Evolutionary conservation across 1,284 basidiomycete species (phyloP), one percentile per base, ranked within the genome.

Genomic region (Ganoderma leucocontextum): DNA sequence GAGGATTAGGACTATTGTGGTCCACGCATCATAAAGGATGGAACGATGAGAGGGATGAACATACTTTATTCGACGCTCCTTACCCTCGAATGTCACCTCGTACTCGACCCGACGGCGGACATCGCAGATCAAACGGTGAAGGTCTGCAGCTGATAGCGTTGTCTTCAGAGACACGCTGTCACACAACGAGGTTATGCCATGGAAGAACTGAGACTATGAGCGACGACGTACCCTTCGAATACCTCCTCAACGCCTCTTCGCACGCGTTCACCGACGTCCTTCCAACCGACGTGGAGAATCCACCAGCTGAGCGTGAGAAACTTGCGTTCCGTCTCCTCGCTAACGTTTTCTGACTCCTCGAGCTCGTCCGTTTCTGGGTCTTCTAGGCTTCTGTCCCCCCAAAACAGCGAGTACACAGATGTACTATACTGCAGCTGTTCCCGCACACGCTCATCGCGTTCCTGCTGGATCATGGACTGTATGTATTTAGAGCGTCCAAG

Each of bases 291-390:
- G 75, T 97, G 92, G 65, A 97, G 77, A 60, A 97, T 85, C 94
- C 95, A 97, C 94, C 95, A 97, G 62, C 90, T 94, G 71, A 96
- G 87, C 0, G 94, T 95, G 66, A 97, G 83, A 76, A 91, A 97
- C 75, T 91, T 91, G 70, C 87, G 83, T 79, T 96, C 94, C 0
- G 89, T 88, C 63, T 90, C 88, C 47, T 90, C 87, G 42, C 78
- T 80, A 15, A 89, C 68, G 12, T 65, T 53, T 39, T 76, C 81
- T 35, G 75, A 78, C 41, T 79, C 78, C 52, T 77, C 75, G 65
- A 80, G 77, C 49, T 76, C 72, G 41, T 75, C 78, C 17, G 79
- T 78, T 25, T 80, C 71, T 70, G 70, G 71, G 33, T 77, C 77
- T 47, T 78, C 80, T 41, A 74, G 57, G 52, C 72, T 58, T 66